A percentile compares a stretch with the other conserved stretches of the same genome.
These are phyloP conservation scores for Ogataea sp. DNA, from an alignment of 805 yeast genomes.

Conservation along the genomic window DNA sequence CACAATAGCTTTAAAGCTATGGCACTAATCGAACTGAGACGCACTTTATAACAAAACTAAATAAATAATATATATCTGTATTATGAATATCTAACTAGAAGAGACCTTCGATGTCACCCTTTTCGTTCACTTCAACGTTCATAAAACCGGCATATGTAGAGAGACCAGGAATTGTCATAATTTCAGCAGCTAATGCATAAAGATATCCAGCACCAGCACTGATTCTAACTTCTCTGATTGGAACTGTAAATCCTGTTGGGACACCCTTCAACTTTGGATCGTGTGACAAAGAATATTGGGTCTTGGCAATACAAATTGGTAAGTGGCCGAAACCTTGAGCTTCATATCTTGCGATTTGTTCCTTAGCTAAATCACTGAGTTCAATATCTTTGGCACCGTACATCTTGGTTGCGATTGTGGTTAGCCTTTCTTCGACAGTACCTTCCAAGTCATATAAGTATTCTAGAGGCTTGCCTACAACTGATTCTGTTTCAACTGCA, in stretches of 20 bases:
- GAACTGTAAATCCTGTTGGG: conserved; percentile 72
- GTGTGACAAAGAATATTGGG: conserved; percentile 78
- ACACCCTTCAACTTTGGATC: conserved; percentile 80
- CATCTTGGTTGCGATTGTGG: conserved; percentile 63
- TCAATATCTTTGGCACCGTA: conserved; percentile 73
- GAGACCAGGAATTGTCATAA: conserved; percentile 80
- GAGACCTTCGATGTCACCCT: conserved; percentile 78
- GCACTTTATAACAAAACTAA: neutral
- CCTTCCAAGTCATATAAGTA: conserved; percentile 54
- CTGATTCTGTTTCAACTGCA: conserved; percentile 38
- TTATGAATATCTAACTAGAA: conserved; percentile 43
- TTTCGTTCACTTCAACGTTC: conserved; percentile 76
- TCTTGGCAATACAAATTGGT: conserved; percentile 81
- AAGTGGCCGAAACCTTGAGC: conserved; percentile 69
- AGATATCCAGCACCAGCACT: conserved; percentile 88
- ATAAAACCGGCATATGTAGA: conserved; percentile 82
- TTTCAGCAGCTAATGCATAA: conserved; percentile 80
- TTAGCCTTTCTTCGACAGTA: conserved; percentile 59
- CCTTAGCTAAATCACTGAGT: conserved; percentile 59
- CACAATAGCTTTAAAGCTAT: too few relatives aligned
- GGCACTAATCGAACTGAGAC: too few relatives aligned
- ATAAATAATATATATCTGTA: neutral
- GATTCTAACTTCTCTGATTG: conserved; percentile 71
- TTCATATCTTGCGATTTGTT: conserved; percentile 59
- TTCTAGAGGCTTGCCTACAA: conserved; percentile 15